phyloP scores from a whole-genome alignment of 352 stramenopile genomes.

The Pythium volutum region DNA sequence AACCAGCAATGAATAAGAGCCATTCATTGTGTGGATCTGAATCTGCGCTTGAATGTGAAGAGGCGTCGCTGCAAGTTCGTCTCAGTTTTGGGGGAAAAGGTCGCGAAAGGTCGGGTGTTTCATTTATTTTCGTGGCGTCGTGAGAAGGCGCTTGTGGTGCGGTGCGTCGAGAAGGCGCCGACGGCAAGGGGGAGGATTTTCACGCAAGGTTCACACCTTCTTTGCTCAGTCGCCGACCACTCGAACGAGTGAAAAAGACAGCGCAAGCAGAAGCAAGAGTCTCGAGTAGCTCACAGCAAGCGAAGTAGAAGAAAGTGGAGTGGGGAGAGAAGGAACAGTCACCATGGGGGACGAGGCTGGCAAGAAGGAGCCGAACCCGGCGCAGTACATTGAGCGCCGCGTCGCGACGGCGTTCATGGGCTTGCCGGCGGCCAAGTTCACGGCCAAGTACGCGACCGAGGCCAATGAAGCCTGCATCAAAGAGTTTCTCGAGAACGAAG shows the following conservation, averaged over 20 bases:
- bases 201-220: not conserved
- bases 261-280: not conserved
- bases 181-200: not conserved
- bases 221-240: conserved; percentile 1
- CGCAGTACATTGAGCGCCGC: conserved; percentile 83
- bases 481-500: conserved; percentile 87
- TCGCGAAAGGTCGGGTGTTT: conserved; percentile 24
- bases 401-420: conserved; percentile 65
- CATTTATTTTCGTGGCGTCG: not conserved
- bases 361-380: conserved; percentile 72
- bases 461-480: conserved; percentile 82
- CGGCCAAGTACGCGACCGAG: conserved; percentile 79
- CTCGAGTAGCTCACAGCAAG: not conserved
- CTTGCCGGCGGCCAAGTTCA: conserved; percentile 68
- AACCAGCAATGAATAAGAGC: too few species aligned
- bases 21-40: too few species aligned
- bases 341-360: conserved; percentile 50
- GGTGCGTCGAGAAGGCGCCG: conserved; percentile 6
- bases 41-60: too few species aligned
- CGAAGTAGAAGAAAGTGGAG: not conserved
- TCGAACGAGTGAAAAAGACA: conserved; percentile 15
- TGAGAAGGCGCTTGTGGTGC: not conserved
- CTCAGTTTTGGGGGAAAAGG: not conserved
- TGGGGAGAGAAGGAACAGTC: not conserved
- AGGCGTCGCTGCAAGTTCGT: too few species aligned